A percentile compares a stretch with the other conserved stretches of the same genome.
Conservation (phyloP, 1,284 basidiomycete genomes). For the Wallemia hederae region DNA sequence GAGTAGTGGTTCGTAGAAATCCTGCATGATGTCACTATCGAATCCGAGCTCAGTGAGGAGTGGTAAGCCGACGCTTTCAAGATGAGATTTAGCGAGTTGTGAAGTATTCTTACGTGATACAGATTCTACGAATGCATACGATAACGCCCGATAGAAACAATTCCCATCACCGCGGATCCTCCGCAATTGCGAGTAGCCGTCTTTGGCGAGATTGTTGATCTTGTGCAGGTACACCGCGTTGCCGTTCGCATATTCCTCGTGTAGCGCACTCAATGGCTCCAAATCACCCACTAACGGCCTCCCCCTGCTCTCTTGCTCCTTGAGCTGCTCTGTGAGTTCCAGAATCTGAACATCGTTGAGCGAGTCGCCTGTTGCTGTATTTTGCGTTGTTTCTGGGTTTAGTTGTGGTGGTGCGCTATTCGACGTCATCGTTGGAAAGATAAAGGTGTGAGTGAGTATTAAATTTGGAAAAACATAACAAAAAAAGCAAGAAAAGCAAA, state of each 20-base stretch:
- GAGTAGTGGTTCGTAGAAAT: constrained; percentile 2
- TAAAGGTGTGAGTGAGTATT: too few species aligned
- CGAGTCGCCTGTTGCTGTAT: not conserved
- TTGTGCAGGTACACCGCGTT: not conserved
- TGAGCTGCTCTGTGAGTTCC: not conserved
- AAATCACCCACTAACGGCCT: not conserved
- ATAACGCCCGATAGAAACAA: not conserved
- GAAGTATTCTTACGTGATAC: not conserved
- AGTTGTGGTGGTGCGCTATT: too few species aligned
- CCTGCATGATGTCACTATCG: constrained; percentile 1
- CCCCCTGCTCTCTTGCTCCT: not conserved
- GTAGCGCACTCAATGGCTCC: not conserved
- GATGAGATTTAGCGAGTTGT: not conserved
- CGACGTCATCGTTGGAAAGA: not conserved
- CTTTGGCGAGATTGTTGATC: not conserved
- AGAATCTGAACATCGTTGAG: not conserved
- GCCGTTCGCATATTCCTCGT: not conserved
- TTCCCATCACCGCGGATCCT: not conserved
- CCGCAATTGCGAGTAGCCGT: not conserved
- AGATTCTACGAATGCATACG: not conserved
- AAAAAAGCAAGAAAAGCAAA: too few species aligned
- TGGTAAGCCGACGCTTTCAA: not conserved
- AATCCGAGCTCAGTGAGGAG: not conserved
- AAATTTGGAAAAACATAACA: too few species aligned
- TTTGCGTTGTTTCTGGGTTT: too few species aligned